Evolutionary conservation across 1,284 basidiomycete genomes (phyloP), one percentile per base, ranked within the genome.

Genomic region (Sphaerobolus stellatus): DNA sequence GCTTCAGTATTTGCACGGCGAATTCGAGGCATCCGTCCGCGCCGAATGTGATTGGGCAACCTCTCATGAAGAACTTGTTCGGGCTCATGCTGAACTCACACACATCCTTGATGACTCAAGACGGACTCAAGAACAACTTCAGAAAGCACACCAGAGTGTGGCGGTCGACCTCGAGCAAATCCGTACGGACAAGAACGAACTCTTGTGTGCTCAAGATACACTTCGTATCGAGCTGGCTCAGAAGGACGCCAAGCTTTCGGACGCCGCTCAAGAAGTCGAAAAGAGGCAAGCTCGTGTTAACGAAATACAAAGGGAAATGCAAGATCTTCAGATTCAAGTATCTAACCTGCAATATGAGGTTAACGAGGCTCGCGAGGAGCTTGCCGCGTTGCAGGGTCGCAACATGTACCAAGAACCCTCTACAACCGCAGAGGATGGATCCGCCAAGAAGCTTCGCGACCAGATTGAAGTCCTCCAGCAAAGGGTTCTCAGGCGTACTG

Each of bases 401-500:
- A 88, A 13, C 83, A 86, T 64, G n/a, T 38, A 11, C 30, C 44
- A 29, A 16, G 75, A 77, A 64, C 79, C 83, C 56, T 85, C 88
- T 59, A 73, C 88, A 18, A 77, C 79, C 11, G 69, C 72, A 9
- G 72, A 78, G 2, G 76, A 73, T 9, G 77, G 82, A 58, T 78
- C 78, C 7, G 76, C 77, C n/a, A 72, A 70, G 5, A 71, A 80
- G 16, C 72, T 90, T 27, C 78, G 78, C 45, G 69, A 75, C 13
- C 85, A 88, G 59, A 82, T 90, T 58, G 73, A 79, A 52, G 81
- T 85, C 57, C 78, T 88, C 20, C 83, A 89, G 58, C 69, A 64
- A 13, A 79, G 84, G 7, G 76, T 90, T 30, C 58, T 77, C 59
- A 74, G 86, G 38, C 73, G 82, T 33, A 88, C 81, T 2, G 82